Percentiles rank a stretch among this genome's conserved stretches.
These are phyloP conservation scores for Globomyces pollinis-pini DNA, from an alignment of 192 early-diverging fungal genomes.

Conservation along the genomic window DNA sequence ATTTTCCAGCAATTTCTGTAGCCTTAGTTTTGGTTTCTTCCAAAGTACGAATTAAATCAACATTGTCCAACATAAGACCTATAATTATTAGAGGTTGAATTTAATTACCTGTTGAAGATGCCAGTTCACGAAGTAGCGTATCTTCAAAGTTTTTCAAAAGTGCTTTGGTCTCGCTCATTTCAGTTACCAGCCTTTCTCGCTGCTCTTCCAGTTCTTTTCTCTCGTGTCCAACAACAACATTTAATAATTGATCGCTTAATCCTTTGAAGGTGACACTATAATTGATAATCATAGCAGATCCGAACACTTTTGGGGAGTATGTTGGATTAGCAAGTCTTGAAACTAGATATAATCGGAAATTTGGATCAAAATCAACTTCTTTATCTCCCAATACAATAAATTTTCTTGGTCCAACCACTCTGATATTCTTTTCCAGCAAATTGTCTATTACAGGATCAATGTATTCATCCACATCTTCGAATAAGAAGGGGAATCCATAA, in stretches of 20 bases:
- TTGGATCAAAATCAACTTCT: slow-evolving; percentile 54
- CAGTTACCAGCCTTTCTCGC: slow-evolving; percentile 44
- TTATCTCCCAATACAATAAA: slow-evolving; percentile 59
- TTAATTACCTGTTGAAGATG: slow-evolving; percentile 42
- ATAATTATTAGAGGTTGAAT: background rate
- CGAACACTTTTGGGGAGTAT: slow-evolving; percentile 54
- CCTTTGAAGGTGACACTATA: slow-evolving; percentile 58
- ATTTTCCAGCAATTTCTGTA: slow-evolving; percentile 51
- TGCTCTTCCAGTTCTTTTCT: slow-evolving; percentile 54
- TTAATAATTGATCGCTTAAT: slow-evolving; percentile 53
- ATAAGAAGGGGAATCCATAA: slow-evolving; percentile 56
- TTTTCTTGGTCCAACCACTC: slow-evolving; percentile 30
- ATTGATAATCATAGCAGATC: slow-evolving; percentile 56
- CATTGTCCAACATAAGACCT: slow-evolving; percentile 51
- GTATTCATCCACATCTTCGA: slow-evolving; percentile 60
- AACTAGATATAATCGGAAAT: slow-evolving; percentile 48
- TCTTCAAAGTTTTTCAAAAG: slow-evolving; percentile 52
- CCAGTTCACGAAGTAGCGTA: slow-evolving; percentile 48
- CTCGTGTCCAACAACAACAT: slow-evolving; percentile 54
- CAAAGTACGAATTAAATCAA: slow-evolving; percentile 50
- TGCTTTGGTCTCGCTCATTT: slow-evolving; percentile 52
- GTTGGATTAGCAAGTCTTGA: slow-evolving; percentile 48
- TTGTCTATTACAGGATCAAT: slow-evolving; percentile 61
- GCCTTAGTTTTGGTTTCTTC: slow-evolving; percentile 58
- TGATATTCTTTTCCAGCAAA: slow-evolving; percentile 55